Evolutionary conservation across 305 asterid genomes (phyloP).

Genomic region (Fraxinus angustifolia): DNA sequence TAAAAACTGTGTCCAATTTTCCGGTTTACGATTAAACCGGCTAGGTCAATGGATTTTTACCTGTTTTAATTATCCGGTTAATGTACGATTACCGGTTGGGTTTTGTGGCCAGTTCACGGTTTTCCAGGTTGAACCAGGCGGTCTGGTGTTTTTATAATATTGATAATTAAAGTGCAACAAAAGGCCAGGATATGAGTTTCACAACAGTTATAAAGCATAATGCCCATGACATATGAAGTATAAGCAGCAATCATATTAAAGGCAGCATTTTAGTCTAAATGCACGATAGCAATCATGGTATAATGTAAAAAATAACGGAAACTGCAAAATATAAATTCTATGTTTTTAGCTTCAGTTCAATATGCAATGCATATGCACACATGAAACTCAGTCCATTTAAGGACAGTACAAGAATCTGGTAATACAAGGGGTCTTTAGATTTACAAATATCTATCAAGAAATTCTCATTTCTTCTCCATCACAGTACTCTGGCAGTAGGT

Average conservation of each 20-base stretch:
- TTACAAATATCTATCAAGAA: background rate
- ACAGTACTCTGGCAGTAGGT: background rate
- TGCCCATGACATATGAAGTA: background rate
- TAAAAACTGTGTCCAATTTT: no score
- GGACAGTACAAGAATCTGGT: background rate
- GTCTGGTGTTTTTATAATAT: no score
- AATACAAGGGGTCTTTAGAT: background rate
- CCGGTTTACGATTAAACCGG: no score
- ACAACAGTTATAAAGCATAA: background rate
- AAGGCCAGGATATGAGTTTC: background rate
- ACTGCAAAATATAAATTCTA: background rate
- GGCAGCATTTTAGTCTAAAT: background rate
- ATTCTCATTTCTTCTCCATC: background rate
- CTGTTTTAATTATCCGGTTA: no score
- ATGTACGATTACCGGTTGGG: no score
- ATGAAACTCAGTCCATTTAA: background rate
- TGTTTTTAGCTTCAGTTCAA: no score
- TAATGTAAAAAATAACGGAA: background rate
- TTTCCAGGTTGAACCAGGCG: no score
- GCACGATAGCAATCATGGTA: background rate
- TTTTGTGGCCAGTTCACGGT: no score
- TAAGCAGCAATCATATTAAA: background rate
- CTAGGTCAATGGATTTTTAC: no score
- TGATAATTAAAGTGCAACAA: background rate
- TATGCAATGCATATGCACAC: no score